These are phyloP conservation scores for Xylaria longipes DNA, from an alignment of 495 filamentous ascomycete species.

Conservation along the genomic window DNA sequence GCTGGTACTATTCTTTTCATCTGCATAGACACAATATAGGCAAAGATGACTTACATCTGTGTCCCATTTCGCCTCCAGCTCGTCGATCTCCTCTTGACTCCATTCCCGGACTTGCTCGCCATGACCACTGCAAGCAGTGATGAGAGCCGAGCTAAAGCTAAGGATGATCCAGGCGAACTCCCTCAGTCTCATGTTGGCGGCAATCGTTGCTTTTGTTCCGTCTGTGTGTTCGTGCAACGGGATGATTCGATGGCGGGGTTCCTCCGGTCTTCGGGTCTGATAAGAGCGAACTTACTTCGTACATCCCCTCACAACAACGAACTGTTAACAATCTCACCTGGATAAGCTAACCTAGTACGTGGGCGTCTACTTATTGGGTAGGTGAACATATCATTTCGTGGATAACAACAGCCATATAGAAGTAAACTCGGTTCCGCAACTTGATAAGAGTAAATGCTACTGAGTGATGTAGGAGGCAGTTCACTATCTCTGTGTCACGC, in stretches of 20 bases:
- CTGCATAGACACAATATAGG: not conserved
- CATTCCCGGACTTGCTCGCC: constrained; percentile 40
- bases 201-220: not conserved
- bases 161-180: constrained; percentile 30
- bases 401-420: constrained; percentile 6
- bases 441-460: not conserved
- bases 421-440: not conserved
- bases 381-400: not conserved
- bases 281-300: not conserved
- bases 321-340: not conserved
- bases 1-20: not conserved
- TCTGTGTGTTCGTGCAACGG: not conserved
- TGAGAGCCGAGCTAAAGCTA: constrained; percentile 31
- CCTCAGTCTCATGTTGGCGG: constrained; percentile 29
- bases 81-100: constrained; percentile 48
- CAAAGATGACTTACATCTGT: constrained; percentile 50
- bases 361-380: not conserved
- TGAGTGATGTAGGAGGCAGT: not conserved
- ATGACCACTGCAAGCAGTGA: constrained; percentile 36
- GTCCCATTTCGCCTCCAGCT: constrained; percentile 62
- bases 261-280: constrained; percentile 13
- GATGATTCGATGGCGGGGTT: not conserved
- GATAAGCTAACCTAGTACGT: constrained; percentile 1
- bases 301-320: not conserved
- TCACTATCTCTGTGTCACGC: not conserved